These are phyloP conservation scores for Poronia punctata DNA, from an alignment of 495 filamentous ascomycete genomes.

Conservation along the genomic window DNA sequence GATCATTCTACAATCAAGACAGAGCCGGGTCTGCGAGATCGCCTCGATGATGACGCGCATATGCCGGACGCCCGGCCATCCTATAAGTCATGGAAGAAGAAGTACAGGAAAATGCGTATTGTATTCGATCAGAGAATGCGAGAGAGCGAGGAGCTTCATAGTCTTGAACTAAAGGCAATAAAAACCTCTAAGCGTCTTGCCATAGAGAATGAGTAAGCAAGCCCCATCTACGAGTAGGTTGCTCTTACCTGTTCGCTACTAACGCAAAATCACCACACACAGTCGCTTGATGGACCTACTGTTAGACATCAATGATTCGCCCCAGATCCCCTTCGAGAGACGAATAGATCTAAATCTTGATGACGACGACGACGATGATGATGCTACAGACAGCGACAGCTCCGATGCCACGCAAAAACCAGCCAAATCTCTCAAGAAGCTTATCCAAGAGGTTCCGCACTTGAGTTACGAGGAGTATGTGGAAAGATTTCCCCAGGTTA, in stretches of 20 bases:
- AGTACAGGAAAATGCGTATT: slow-evolving; percentile 88
- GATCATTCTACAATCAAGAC: slow-evolving; percentile 15
- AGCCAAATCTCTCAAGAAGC: slow-evolving; percentile 29
- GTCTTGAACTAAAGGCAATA: slow-evolving; percentile 68
- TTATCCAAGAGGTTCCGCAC: slow-evolving; percentile 38
- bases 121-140: slow-evolving; percentile 78
- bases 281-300: slow-evolving; percentile 78
- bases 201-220: slow-evolving; percentile 68
- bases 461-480: slow-evolving; percentile 27
- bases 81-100: slow-evolving; percentile 63
- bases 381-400: slow-evolving; percentile 17
- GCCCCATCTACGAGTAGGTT: background rate
- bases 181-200: slow-evolving; percentile 70
- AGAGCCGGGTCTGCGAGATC: slow-evolving; percentile 17
- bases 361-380: slow-evolving; percentile 48
- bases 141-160: slow-evolving; percentile 68
- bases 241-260: slow-evolving; percentile 9
- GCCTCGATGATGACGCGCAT: slow-evolving; percentile 24
- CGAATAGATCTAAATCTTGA: slow-evolving; percentile 57
- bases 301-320: slow-evolving; percentile 74
- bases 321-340: slow-evolving; percentile 64
- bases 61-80: slow-evolving; percentile 32
- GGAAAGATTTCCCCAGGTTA: slow-evolving; percentile 31
- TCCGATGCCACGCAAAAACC: slow-evolving; percentile 23
- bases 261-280: slow-evolving; percentile 6